Evolutionary conservation across 441 rosid species (phyloP), one percentile per base, ranked within the genome.

Genomic region (Cnidoscolus chayamansa): DNA sequence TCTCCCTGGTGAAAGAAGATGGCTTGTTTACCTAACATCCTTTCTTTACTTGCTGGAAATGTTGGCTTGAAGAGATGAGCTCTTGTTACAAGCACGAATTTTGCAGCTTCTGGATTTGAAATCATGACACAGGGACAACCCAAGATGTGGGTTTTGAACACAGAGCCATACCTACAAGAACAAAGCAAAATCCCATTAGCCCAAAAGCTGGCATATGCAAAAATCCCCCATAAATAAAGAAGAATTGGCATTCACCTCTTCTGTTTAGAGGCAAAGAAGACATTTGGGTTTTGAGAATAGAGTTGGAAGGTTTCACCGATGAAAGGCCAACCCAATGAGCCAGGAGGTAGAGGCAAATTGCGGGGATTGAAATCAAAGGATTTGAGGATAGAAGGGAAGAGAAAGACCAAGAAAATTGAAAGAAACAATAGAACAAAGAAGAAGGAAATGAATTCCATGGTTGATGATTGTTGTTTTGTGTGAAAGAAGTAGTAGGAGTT

Each of bases 81-180:
- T 69, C 80, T 86, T 0, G 93, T 95, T 0, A 81, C 92, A 0
- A 92, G 90, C 25, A 94, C 99, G 65, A 92, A 92, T 81, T 86
- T 94, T 0, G 94, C 99, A 17, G 98, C 98, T 60, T 90, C 97
- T 0, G 98, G 97, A 82, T 93, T 89, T 0, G 99, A 87, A 45
- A 94, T 86, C 99, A 94, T 92, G 57, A 94, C 94, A 76, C 99
- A 94, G 55, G 97, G 99, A 76, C 96, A 94, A 16, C 98, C 98
- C 50, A 94, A 66, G 62, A 94, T 87, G 83, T 94, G 97, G 47
- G 90, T 86, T 87, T 94, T 94, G 89, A 94, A 90, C 71, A 94
- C 84, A 50, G 94, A 74, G 7, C 99, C 99, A 63, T 83, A 94
- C 79, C 96, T 89, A 63, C 64, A 30, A 50, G 8, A 12, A 62